phyloP scores from a whole-genome alignment of 83 land plant genomes.

The Picea abies region DNA sequence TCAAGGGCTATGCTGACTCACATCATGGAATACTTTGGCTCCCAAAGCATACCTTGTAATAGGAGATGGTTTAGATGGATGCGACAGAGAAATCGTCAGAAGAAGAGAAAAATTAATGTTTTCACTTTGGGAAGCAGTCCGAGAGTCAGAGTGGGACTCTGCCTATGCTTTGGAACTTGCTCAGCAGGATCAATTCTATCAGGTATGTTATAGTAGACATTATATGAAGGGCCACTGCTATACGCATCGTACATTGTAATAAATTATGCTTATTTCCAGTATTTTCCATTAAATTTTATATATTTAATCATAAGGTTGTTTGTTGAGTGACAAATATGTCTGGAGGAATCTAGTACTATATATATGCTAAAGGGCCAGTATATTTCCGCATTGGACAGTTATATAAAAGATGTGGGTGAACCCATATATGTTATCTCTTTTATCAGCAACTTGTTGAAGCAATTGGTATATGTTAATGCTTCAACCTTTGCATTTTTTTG shows the following conservation, averaged over 20 bases:
- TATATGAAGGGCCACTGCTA: neutral
- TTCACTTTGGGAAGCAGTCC: conserved; percentile 63
- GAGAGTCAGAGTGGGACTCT: conserved; percentile 76
- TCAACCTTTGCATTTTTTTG: too few species aligned
- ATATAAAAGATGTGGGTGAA: conserved; percentile 73
- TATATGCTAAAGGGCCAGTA: conserved; percentile 59
- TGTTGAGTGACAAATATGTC: neutral
- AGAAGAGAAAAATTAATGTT: conserved; percentile 77
- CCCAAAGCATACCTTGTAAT: conserved; percentile 20
- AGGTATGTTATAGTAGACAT: conserved; percentile 45
- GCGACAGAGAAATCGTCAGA: conserved; percentile 19
- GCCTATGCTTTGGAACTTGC: conserved; percentile 64
- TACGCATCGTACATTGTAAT: neutral
- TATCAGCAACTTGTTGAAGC: conserved; percentile 53
- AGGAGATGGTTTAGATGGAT: neutral
- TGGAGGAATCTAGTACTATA: conserved; percentile 81
- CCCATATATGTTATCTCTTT: conserved; percentile 80
- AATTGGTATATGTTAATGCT: conserved; percentile 10
- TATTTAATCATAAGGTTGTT: neutral
- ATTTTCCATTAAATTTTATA: neutral
- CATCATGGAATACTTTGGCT: conserved; percentile 72
- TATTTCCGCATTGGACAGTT: conserved; percentile 81
- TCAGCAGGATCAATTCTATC: conserved; percentile 65
- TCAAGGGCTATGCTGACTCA: conserved; percentile 55
- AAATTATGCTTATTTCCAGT: neutral